phyloP scores from a whole-genome alignment of 768 basidiomycete species.

The Pluteus cervinus region DNA sequence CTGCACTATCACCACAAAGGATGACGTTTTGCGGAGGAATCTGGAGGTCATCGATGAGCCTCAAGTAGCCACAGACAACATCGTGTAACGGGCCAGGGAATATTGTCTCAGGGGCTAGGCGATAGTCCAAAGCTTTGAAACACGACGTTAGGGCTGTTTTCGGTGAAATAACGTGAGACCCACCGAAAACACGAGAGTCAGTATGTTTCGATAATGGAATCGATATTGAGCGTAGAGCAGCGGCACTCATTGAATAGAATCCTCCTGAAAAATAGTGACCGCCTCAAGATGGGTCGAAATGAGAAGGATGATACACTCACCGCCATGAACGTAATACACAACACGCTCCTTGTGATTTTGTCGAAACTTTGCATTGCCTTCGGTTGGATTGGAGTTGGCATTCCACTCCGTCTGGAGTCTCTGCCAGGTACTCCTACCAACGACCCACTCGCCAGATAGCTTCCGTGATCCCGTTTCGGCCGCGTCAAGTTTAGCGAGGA shows the following conservation, averaged over 20 bases:
- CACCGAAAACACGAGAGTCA: conserved; percentile 80
- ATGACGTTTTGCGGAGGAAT: conserved; percentile 91
- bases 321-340: conserved; percentile 92
- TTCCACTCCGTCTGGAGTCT: conserved; percentile 80
- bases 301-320: conserved; percentile 31
- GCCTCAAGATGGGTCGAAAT: conserved; percentile 5
- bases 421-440: conserved; percentile 90
- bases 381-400: conserved; percentile 30
- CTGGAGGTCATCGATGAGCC: conserved; percentile 80
- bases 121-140: conserved; percentile 97
- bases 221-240: conserved; percentile 84
- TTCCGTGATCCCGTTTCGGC: conserved; percentile 74
- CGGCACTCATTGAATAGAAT: conserved; percentile 88
- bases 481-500: conserved; percentile 70
- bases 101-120: conserved; percentile 89
- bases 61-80: conserved; percentile 79
- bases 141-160: not conserved
- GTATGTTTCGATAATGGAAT: conserved; percentile 87
- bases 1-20: conserved; percentile 88
- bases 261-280: conserved; percentile 77
- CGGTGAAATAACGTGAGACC: conserved; percentile 11
- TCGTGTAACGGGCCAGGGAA: conserved; percentile 91
- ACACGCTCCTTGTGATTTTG: conserved; percentile 61
- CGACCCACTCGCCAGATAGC: conserved; percentile 93
- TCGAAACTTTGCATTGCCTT: conserved; percentile 8